Evolutionary conservation across 2,329 filamentous ascomycete genomes (phyloP), one percentile per base, ranked within the genome.

Genomic region (Claviceps fusiformis): DNA sequence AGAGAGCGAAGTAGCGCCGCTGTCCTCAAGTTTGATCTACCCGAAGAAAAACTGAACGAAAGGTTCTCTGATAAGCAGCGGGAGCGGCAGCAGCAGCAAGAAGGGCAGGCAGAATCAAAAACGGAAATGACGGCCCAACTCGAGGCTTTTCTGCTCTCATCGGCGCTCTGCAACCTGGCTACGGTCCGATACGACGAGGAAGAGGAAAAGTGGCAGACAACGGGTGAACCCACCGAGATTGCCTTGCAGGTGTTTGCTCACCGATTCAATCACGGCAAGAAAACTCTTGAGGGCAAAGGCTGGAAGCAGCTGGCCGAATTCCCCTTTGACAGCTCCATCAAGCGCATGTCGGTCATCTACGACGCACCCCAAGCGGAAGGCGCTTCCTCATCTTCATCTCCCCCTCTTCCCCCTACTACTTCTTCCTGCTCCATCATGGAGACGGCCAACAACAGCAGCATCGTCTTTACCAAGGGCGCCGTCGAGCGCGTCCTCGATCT

Each of bases 331-430:
- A 87, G 83, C 55, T 78, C 78, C 62, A 81, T 89, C 65, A 90
- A 90, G 76, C 82, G 84, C 62, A 90, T 90, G 86, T 87, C 84
- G 9, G 85, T 89, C 55, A 77, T 89, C 49, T 89, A 87, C 68
- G 74, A 80, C 50, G 70, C 69, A 6, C 77, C 77, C 1, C 59
- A 64, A 5, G 65, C 66, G 8, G 70, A 75, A 41, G 67, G 65
- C 2, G 65, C 29, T n/a, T 19, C 5, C n/a, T 10, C 46, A 1
- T 33, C 45, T 2, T 17, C 15, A 24, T 24, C 24, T 24, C 24
- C 24, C 2, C 24, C 24, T 2, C 24, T 24, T 24, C 24, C 24
- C 2, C 24, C 3, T 9, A 33, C 29, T 3, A 4, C 27, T 11
- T 19, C 46, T 1, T 33, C 24, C 5, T 47, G 65, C 10, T 70